phyloP scores from a whole-genome alignment of 257 asterid species.

The Rhazya stricta region DNA sequence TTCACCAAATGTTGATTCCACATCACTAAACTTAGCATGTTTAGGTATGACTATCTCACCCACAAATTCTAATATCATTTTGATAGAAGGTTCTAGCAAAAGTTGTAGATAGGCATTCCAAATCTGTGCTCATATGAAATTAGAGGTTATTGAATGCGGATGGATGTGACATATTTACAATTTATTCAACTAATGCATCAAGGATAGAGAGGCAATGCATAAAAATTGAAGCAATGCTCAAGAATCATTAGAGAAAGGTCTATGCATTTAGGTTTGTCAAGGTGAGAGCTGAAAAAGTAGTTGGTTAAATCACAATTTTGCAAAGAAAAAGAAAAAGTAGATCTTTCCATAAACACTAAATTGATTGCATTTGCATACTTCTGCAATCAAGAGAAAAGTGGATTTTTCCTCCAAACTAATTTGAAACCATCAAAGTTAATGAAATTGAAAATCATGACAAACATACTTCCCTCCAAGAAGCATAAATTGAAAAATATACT shows the following conservation, averaged over 20 bases:
- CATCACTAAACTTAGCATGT: not conserved
- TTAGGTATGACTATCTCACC: constrained; percentile 33
- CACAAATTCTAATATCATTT: constrained; percentile 29
- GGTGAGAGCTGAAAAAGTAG: not conserved
- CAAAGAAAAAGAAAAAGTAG: not conserved
- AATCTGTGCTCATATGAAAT: constrained; percentile 24
- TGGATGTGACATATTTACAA: not conserved
- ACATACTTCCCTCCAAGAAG: not conserved
- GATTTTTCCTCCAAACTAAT: not conserved
- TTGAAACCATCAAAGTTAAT: not conserved
- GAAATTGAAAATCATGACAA: not conserved
- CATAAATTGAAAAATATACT: not conserved
- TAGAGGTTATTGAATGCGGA: not conserved
- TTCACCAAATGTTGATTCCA: constrained; percentile 2
- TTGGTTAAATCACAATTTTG: not conserved
- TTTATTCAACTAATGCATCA: not conserved
- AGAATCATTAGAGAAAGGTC: not conserved
- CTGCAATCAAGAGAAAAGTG: not conserved
- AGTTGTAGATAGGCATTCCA: constrained; percentile 36
- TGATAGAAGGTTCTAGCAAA: constrained; percentile 27
- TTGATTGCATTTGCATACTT: not conserved
- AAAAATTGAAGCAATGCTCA: no score
- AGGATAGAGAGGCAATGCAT: not conserved
- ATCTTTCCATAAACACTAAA: no score
- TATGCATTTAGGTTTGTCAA: not conserved